These are phyloP conservation scores for Nannizziopsis barbatae DNA, from an alignment of 2,329 filamentous ascomycete genomes.

Conservation along the genomic window DNA sequence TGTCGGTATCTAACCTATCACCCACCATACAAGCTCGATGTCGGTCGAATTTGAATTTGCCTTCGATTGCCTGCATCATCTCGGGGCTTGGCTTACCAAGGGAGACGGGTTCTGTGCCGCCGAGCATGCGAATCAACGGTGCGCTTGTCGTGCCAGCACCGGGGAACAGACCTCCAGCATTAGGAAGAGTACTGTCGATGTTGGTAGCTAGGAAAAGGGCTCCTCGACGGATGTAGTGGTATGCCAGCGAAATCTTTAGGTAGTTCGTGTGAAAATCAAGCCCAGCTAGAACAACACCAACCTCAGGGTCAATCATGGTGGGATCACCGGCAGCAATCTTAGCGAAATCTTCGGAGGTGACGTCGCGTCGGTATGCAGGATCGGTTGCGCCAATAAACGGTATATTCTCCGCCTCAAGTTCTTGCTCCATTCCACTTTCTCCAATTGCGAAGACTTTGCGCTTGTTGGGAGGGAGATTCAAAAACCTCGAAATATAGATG, in stretches of 20 bases:
- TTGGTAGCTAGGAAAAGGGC: constrained; percentile 90
- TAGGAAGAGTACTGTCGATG: constrained; percentile 78
- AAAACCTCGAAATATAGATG: constrained; percentile 89
- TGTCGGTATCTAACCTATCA: constrained; percentile 88
- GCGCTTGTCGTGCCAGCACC: constrained; percentile 76
- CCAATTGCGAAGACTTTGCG: constrained; percentile 93
- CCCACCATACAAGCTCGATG: constrained; percentile 88
- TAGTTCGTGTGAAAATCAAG: constrained; percentile 95
- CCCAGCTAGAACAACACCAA: constrained; percentile 78
- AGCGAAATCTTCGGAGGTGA: constrained; percentile 68
- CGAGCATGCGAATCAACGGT: constrained; percentile 62
- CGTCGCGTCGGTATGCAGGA: constrained; percentile 61
- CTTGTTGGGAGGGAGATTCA: constrained; percentile 63
- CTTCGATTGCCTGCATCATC: constrained; percentile 99
- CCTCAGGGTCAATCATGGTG: constrained; percentile 68
- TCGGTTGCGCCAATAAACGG: constrained; percentile 81
- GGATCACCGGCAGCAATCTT: constrained; percentile 60
- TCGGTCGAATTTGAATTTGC: constrained; percentile 82
- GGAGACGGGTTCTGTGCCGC: constrained; percentile 56
- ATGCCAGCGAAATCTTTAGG: constrained; percentile 72
- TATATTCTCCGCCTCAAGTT: constrained; percentile 68
- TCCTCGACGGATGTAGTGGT: constrained; percentile 70
- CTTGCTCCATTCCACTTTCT: constrained; percentile 80
- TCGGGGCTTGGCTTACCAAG: constrained; percentile 93
- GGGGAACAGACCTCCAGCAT: constrained; percentile 71